Evolutionary conservation across 345 rosid species (phyloP).

Genomic region (Gossypium rotundifolium): DNA sequence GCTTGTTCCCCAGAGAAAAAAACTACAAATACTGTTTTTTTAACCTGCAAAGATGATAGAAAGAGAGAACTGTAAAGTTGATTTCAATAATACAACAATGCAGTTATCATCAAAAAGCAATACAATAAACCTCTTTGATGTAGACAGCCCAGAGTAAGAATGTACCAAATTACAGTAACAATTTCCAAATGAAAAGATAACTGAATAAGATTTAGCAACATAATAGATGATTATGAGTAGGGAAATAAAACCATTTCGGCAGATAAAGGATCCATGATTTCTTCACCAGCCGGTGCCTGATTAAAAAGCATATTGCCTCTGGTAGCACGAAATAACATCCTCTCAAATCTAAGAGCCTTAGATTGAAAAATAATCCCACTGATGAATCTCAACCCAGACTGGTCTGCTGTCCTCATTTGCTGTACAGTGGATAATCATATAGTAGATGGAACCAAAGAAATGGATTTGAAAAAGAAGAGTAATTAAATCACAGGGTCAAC

Average conservation of each 20-base stretch:
- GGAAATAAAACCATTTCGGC: conserved; percentile 64
- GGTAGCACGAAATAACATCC: conserved; percentile 94
- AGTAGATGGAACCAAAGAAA: conserved; percentile 18
- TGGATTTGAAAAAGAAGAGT: conserved; percentile 12
- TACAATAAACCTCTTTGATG: conserved; percentile 5
- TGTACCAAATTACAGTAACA: neutral
- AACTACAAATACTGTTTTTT: conserved; percentile 81
- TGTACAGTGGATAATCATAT: conserved; percentile 27
- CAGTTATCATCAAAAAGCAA: neutral
- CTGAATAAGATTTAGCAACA: neutral
- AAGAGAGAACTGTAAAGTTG: conserved; percentile 11
- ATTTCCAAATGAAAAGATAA: conserved; percentile 12
- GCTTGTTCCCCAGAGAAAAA: conserved; percentile 99
- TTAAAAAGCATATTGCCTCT: conserved; percentile 99
- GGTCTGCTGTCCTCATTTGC: conserved; percentile 68
- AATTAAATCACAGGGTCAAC: conserved; percentile 13
- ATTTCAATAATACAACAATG: neutral
- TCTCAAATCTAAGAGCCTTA: conserved; percentile 73
- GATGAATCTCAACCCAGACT: conserved; percentile 80
- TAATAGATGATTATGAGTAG: neutral
- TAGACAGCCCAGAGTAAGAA: neutral
- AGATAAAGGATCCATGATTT: conserved; percentile 82
- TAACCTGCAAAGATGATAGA: conserved; percentile 47
- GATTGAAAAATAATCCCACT: conserved; percentile 77
- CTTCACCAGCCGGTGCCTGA: conserved; percentile 85